Base-by-base conservation (phyloP, 306 rosid genomes). In the Crataegus laevigata region DNA sequence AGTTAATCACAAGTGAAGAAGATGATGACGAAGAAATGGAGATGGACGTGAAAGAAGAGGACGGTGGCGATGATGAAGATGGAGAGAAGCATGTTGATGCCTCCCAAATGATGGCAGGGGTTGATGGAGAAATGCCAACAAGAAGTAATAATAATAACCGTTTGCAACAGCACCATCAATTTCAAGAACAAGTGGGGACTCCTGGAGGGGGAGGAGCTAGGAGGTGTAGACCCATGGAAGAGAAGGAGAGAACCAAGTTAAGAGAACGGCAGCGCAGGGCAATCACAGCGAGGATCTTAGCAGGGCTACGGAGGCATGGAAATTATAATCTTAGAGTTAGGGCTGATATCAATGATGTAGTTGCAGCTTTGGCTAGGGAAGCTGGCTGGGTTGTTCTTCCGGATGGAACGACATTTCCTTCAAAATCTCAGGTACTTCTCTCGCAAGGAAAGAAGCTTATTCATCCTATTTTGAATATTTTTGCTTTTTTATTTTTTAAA, bases 311-410 rank as follows among this genome's bases (percentile, higher is more conserved):
- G 78, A 89, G 97, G 82, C 97, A 94, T 85, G 99, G 99, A 4
- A 94, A 94, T 81, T 94, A 94, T 83, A 94, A 94, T 77, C 97
- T 94, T 74, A 85, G 97, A 88, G 97, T 94, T 75, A 89, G 99
- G 82, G 99, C 99, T 45, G 99, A 94, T 85, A 94, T 94, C 75
- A 94, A 94, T 81, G 96, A 94, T 79, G 99, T 92, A 34, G 92
- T 94, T 80, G 90, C 90, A 38, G 97, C 99, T 72, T 83, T 94
- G 69, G 99, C 97, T 62, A 85, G 93, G 83, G 99, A 92, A 89
- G 99, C 97, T 77, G 97, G 99, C 28, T 94, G 99, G 99, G 90
- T 86, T 77, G 99, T 94, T 83, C 99, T 94, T 84, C 99, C 99
- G 1, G 97, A 94, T 82, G 99, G 99, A 72, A 94, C 99, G 75